These are phyloP conservation scores for Coemansia sp. DNA, from an alignment of 192 early-diverging fungal genomes.

Conservation along the genomic window DNA sequence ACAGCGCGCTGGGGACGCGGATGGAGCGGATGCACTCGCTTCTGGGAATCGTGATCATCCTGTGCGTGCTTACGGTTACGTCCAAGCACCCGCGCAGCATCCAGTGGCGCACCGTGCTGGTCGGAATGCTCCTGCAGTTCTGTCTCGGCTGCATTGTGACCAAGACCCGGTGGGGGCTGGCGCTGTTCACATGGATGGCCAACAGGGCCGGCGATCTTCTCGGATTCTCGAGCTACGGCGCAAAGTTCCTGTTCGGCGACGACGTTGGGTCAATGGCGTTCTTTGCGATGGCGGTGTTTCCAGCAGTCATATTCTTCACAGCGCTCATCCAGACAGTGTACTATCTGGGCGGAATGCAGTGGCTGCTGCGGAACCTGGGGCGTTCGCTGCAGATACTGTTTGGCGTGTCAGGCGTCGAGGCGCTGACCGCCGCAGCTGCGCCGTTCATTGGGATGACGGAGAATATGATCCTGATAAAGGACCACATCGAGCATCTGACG, in stretches of 20 bases:
- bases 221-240: constrained; percentile 66
- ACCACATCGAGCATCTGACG: constrained; percentile 83
- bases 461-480: constrained; percentile 77
- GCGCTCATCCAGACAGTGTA: constrained; percentile 81
- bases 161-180: constrained; percentile 67
- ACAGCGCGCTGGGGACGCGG: constrained; percentile 57
- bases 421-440: constrained; percentile 80
- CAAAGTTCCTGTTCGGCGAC: constrained; percentile 69
- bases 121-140: constrained; percentile 74
- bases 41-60: constrained; percentile 66
- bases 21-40: constrained; percentile 75
- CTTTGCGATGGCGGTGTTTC: constrained; percentile 75
- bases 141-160: constrained; percentile 79
- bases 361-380: constrained; percentile 69
- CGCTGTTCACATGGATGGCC: constrained; percentile 73
- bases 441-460: constrained; percentile 86
- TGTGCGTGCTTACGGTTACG: constrained; percentile 46
- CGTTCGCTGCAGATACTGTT: constrained; percentile 66
- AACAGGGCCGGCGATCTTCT: constrained; percentile 62
- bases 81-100: constrained; percentile 69
- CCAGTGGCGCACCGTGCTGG: constrained; percentile 72
- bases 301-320: constrained; percentile 88
- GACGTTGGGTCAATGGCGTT: constrained; percentile 39
- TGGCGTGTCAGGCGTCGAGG: constrained; percentile 79
- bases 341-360: constrained; percentile 83